Evolutionary conservation across 2,329 filamentous ascomycete species (phyloP).

Genomic region (Aspergillus alliaceus): DNA sequence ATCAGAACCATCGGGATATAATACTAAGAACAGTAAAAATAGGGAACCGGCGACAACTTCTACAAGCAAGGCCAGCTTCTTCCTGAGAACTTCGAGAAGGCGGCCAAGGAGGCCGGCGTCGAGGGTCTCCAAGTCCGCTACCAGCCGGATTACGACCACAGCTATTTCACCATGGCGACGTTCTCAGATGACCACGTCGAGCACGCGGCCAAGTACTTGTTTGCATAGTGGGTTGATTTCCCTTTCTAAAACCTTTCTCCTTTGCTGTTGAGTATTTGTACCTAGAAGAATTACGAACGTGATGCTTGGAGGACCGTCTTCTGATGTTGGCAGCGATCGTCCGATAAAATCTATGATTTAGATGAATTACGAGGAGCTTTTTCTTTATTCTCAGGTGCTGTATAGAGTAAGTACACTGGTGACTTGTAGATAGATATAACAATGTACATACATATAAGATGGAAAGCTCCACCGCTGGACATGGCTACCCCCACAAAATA

Average conservation of each 20-base stretch:
- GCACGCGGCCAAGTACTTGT: constrained; percentile 83
- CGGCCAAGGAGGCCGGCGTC: constrained; percentile 73
- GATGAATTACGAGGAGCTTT: not conserved
- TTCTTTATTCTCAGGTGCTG: too few species aligned
- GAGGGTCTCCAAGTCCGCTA: constrained; percentile 75
- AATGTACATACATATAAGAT: not conserved
- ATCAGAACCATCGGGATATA: too few species aligned
- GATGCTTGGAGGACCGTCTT: not conserved
- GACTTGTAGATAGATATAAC: not conserved
- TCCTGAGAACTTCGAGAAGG: constrained; percentile 86
- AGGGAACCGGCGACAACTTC: constrained; percentile 93
- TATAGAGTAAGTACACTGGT: too few species aligned
- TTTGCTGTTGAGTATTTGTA: not conserved
- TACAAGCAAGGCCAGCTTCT: constrained; percentile 92
- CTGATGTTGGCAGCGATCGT: constrained; percentile 1
- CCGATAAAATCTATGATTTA: constrained; percentile 15
- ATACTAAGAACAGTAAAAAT: too few species aligned
- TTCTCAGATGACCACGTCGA: constrained; percentile 90
- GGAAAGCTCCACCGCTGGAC: not conserved
- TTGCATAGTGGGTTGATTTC: constrained; percentile 52
- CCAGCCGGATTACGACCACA: constrained; percentile 92
- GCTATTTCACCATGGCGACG: constrained; percentile 92
- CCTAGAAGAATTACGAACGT: not conserved
- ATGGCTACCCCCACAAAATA: too few species aligned
- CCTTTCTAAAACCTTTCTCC: not conserved